A percentile compares a stretch with the other conserved stretches of the same genome.
Evolutionary conservation across 306 rosid species (phyloP).

Genomic region (Astragalus membranaceus): DNA sequence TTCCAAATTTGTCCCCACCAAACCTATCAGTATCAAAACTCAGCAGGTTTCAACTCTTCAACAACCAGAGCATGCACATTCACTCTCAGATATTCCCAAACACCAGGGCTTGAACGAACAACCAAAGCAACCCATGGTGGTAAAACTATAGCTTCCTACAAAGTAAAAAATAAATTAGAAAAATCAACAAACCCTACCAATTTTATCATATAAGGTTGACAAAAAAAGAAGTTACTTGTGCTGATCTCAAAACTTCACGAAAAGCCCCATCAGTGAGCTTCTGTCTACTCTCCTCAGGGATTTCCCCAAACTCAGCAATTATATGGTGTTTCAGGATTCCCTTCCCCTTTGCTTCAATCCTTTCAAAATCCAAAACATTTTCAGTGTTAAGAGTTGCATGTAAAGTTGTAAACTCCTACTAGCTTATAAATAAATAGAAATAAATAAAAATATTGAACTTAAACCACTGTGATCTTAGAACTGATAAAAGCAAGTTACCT

Average conservation of each 20-base stretch:
- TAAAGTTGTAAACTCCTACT: background rate
- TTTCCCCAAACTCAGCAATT: slow-evolving; percentile 80
- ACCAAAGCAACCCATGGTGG: slow-evolving; percentile 98
- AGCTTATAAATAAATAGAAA: background rate
- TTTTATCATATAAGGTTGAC: background rate
- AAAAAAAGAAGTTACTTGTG: slow-evolving; percentile 43
- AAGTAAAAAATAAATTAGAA: background rate
- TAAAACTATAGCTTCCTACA: slow-evolving; percentile 76
- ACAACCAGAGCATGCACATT: slow-evolving; percentile 80
- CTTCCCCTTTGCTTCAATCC: slow-evolving; percentile 82
- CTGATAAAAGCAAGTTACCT: slow-evolving; percentile 35
- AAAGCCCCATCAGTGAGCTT: slow-evolving; percentile 67
- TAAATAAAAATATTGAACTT: background rate
- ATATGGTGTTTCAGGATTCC: slow-evolving; percentile 86
- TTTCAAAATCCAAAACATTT: slow-evolving; percentile 16
- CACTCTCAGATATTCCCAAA: slow-evolving; percentile 91
- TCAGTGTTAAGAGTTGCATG: background rate
- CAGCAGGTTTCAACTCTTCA: slow-evolving; percentile 69
- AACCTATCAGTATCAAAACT: no score
- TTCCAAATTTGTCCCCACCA: no score
- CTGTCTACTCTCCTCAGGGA: slow-evolving; percentile 66
- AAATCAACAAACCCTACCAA: background rate
- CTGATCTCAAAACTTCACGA: slow-evolving; percentile 74
- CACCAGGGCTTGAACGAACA: slow-evolving; percentile 97
- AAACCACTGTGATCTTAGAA: background rate